Conservation (phyloP, 352 stramenopile genomes). For the Globisporangium rhizosaccharum region DNA sequence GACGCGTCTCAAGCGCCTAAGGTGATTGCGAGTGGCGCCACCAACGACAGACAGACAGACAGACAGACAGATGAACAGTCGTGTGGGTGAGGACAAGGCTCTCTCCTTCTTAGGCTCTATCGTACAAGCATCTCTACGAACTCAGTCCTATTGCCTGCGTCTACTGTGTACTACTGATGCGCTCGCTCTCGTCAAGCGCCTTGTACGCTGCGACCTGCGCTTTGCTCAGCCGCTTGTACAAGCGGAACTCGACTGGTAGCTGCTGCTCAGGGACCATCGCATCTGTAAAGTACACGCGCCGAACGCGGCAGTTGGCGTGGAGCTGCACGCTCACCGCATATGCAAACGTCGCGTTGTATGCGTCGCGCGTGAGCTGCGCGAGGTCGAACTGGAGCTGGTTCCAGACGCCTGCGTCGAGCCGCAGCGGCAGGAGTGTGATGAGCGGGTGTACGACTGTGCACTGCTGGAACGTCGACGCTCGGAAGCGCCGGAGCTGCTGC, state of each 20-base stretch:
- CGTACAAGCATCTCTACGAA: not conserved
- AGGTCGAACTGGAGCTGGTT: constrained; percentile 62
- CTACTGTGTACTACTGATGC: not conserved
- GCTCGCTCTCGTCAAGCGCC: constrained; percentile 12
- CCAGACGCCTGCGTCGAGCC: constrained; percentile 34
- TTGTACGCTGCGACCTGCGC: constrained; percentile 19
- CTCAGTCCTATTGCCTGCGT: not conserved
- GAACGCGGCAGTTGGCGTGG: constrained; percentile 51
- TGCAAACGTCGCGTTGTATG: constrained; percentile 37
- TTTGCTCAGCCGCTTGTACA: constrained; percentile 42
- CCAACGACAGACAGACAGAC: not conserved
- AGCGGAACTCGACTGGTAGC: constrained; percentile 44
- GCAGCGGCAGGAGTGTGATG: constrained; percentile 36
- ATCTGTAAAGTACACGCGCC: constrained; percentile 53
- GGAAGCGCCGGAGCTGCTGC: constrained; percentile 29
- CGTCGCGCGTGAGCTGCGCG: constrained; percentile 27
- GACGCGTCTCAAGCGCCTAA: constrained; percentile 17
- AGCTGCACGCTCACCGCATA: constrained; percentile 40
- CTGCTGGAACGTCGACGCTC: constrained; percentile 44
- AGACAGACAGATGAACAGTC: not conserved
- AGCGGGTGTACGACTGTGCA: constrained; percentile 30
- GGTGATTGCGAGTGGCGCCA: constrained; percentile 2
- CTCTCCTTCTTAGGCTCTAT: not conserved
- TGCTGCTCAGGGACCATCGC: constrained; percentile 29
- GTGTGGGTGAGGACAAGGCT: not conserved